These are phyloP conservation scores for Penicillium samsonianum DNA, from an alignment of 495 filamentous ascomycete genomes.

Conservation along the genomic window DNA sequence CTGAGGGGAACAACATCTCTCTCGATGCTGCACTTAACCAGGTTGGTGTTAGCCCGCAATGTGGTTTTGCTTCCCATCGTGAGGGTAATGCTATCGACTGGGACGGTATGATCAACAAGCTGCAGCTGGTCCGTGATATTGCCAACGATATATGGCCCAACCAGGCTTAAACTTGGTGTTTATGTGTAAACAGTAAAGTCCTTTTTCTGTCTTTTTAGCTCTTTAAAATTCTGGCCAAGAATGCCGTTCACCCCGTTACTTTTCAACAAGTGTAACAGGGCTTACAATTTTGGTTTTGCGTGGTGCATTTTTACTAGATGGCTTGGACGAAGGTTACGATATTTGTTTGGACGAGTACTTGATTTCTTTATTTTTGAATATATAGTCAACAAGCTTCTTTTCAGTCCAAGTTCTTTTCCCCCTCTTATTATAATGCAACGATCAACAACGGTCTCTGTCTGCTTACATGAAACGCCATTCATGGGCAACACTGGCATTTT, in stretches of 20 bases:
- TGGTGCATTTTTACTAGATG: constrained; percentile 15
- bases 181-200: background rate
- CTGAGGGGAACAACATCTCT: constrained; percentile 63
- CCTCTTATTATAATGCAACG: background rate
- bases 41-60: constrained; percentile 73
- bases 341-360: constrained; percentile 23
- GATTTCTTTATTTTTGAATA: constrained; percentile 24
- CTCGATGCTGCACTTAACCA: constrained; percentile 67
- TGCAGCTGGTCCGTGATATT: constrained; percentile 66
- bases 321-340: constrained; percentile 21
- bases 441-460: background rate
- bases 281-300: constrained; percentile 17
- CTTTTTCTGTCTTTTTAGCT: too few relatives aligned
- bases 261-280: constrained; percentile 12
- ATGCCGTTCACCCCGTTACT: too few relatives aligned
- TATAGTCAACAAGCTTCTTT: constrained; percentile 18
- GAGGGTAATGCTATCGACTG: constrained; percentile 65
- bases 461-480: background rate
- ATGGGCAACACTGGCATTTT: background rate
- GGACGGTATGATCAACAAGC: constrained; percentile 70
- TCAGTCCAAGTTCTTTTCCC: background rate
- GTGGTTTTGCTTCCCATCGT: constrained; percentile 75
- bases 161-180: constrained; percentile 43
- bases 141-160: constrained; percentile 73
- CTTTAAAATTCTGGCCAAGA: background rate